A percentile compares a stretch with the other conserved stretches of the same genome.
These are phyloP conservation scores for Zea luxurians DNA, from an alignment of 176 grass and related monocot genomes.

Conservation along the genomic window DNA sequence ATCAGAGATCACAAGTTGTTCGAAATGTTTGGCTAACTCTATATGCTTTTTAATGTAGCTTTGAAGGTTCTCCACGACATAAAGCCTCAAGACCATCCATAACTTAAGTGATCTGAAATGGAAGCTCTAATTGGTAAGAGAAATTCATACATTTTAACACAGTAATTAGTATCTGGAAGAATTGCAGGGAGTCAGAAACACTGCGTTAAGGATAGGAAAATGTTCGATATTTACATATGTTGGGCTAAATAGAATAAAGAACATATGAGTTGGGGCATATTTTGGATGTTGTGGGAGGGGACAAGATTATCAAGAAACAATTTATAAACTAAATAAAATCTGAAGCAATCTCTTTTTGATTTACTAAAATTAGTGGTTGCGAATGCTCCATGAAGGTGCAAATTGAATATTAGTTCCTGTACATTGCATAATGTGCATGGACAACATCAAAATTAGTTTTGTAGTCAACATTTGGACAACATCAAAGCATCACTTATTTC, in stretches of 20 bases:
- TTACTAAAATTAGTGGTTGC: background rate
- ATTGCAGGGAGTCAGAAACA: background rate
- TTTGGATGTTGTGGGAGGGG: background rate
- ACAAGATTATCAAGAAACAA: background rate
- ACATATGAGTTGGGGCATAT: background rate
- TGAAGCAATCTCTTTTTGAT: background rate
- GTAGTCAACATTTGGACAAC: too few species aligned
- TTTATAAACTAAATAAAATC: background rate
- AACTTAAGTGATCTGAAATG: slow-evolving; percentile 66
- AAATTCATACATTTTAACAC: background rate
- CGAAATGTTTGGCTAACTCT: slow-evolving; percentile 56
- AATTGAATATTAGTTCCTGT: background rate
- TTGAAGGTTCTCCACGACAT: slow-evolving; percentile 64
- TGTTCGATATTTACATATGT: background rate
- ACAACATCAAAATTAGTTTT: too few species aligned
- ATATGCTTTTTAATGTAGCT: slow-evolving; percentile 68
- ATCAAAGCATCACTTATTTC: too few species aligned
- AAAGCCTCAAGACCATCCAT: slow-evolving; percentile 76
- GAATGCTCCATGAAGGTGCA: background rate
- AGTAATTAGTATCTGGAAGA: background rate
- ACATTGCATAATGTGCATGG: background rate
- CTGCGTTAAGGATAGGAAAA: background rate
- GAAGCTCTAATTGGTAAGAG: slow-evolving; percentile 16
- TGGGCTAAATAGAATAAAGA: background rate
- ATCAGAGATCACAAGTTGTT: slow-evolving; percentile 50